A percentile compares a stretch with the other conserved stretches of the same genome.
Conservation (phyloP, 768 basidiomycete species). For the Agrocybe praecox region DNA sequence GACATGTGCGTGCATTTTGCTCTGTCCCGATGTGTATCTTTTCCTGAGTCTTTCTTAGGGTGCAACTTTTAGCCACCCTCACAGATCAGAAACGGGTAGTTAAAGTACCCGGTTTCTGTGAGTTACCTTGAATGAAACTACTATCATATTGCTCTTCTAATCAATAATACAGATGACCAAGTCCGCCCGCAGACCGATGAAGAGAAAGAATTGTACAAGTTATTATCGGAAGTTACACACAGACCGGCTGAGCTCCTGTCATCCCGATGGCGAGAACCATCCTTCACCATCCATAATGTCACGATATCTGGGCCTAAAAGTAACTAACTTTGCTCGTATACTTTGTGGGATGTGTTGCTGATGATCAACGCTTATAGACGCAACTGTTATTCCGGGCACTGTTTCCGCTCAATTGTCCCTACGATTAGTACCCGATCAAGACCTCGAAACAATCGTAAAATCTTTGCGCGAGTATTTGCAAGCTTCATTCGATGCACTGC, state of each 20-base stretch:
- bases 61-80: conserved; percentile 76
- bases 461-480: conserved; percentile 62
- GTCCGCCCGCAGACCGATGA: conserved; percentile 70
- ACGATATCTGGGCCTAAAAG: conserved; percentile 82
- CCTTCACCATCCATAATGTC: conserved; percentile 86
- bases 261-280: conserved; percentile 88
- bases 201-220: conserved; percentile 69
- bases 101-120: conserved; percentile 83
- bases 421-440: conserved; percentile 94
- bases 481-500: conserved; percentile 55
- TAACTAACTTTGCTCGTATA: conserved; percentile 32
- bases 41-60: conserved; percentile 42
- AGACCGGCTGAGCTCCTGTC: conserved; percentile 68
- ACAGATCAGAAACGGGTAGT: conserved; percentile 60
- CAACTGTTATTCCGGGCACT: conserved; percentile 86
- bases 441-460: conserved; percentile 66
- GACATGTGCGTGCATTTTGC: conserved; percentile 68
- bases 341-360: neutral
- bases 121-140: conserved; percentile 29
- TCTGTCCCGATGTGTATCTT: neutral
- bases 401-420: conserved; percentile 88
- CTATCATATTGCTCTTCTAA: too few relatives aligned
- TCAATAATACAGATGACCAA: conserved; percentile 56
- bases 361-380: conserved; percentile 43
- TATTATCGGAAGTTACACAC: conserved; percentile 69